Evolutionary conservation across 2,329 filamentous ascomycete genomes (phyloP), one percentile per base, ranked within the genome.

Genomic region (Colletotrichum sp.): DNA sequence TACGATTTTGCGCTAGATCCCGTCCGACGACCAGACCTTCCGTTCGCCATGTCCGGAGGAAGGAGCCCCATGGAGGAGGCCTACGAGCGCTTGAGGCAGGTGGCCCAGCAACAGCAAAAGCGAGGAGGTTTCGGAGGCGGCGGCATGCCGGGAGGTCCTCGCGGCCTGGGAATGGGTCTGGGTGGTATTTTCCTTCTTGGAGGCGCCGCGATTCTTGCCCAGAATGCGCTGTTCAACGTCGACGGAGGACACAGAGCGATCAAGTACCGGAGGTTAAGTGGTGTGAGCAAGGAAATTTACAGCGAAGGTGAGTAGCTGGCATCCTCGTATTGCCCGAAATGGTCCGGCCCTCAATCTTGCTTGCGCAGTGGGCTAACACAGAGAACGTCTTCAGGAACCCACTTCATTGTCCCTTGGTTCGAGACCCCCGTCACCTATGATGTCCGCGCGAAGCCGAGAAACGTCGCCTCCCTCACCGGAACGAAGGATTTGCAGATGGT

Each of bases 401-500:
- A 99, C 86, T 89, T 99, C 83, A 93, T 94, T 80, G 93, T 99
- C 79, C 97, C 97, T 67, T 99, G 97, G 97, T 94, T 99, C 86
- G 97, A 99, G 88, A 98, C 96, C 6, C 96, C 97, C 68, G 93
- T 99, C 85, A 93, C 96, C 81, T 99, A 99, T 90, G 96, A 99
- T 86, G 97, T 99, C 81, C 96, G 97, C 87, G 97, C 97, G 76
- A 98, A 96, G 90, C 97, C 97, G 82, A 93, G 97, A 84, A 98
- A 98, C 83, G 96, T 99, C 81, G 95, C 97, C 80, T 99, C 97
- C 79, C 92, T 99, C 80, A 99, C 97, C 76, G 97, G 97, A 81
- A 99, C 97, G 83, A 99, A 99, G 90, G 97, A 99, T 87, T 89
- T 99, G 87, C 97, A 99, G 90, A 99, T 99, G 97, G 97, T 99